These are phyloP conservation scores for Pseudozyma hubeiensis DNA, from an alignment of 1,284 basidiomycete genomes.

Conservation along the genomic window DNA sequence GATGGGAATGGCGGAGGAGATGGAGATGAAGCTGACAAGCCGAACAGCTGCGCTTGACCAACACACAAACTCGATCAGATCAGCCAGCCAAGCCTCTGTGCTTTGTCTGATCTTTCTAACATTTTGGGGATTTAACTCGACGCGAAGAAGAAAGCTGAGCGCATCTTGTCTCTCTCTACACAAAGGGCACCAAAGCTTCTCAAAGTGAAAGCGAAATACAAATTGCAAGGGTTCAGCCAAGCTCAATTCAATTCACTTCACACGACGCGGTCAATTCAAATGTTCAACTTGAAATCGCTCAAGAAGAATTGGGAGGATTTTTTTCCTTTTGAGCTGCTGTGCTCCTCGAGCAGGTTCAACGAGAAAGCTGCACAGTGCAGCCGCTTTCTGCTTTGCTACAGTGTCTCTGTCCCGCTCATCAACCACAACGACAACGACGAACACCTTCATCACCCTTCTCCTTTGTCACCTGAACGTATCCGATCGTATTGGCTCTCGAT, in stretches of 20 bases:
- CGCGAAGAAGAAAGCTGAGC: slow-evolving; percentile 3
- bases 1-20: neutral
- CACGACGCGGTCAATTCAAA: slow-evolving; percentile 3
- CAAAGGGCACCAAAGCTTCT: neutral
- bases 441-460: no score
- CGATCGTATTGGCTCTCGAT: neutral
- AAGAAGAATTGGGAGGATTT: slow-evolving; percentile 13
- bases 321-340: neutral
- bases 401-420: no score
- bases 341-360: no score
- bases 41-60: slow-evolving; percentile 7
- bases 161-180: neutral
- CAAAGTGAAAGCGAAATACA: neutral
- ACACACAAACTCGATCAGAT: slow-evolving; percentile 22
- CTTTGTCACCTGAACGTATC: no score
- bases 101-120: slow-evolving; percentile 3
- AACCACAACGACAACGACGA: no score
- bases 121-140: slow-evolving; percentile 6
- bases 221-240: neutral
- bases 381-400: no score
- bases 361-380: neutral
- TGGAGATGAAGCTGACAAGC: slow-evolving; percentile 2
- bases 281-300: neutral
- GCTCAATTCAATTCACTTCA: neutral
- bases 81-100: neutral